A percentile compares a stretch with the other conserved stretches of the same genome.
Evolutionary conservation across 2,329 filamentous ascomycete species (phyloP).

Genomic region (Didymella arachidicola): DNA sequence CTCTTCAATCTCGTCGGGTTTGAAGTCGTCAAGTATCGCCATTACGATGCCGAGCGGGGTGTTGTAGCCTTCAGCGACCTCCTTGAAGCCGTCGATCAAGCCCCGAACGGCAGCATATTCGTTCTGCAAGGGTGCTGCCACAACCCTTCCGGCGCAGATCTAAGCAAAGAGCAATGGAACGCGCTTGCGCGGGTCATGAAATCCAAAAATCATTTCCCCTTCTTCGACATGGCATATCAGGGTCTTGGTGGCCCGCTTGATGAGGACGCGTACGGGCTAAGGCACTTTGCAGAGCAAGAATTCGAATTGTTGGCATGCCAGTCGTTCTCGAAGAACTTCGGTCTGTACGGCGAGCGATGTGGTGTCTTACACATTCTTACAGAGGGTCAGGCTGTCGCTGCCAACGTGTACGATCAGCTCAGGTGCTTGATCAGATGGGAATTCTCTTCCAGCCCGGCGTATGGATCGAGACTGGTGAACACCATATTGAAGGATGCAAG

Average conservation of each 20-base stretch:
- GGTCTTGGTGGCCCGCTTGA: not conserved
- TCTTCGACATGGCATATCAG: not conserved
- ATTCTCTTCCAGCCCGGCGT: not conserved
- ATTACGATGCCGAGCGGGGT: constrained; percentile 39
- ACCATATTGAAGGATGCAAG: not conserved
- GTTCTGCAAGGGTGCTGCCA: constrained; percentile 51
- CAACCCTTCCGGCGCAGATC: constrained; percentile 50
- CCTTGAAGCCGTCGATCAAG: constrained; percentile 30
- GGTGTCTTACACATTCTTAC: not conserved
- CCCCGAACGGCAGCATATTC: constrained; percentile 45
- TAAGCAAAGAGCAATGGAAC: constrained; percentile 44
- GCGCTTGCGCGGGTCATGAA: not conserved
- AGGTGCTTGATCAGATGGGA: not conserved
- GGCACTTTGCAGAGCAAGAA: not conserved
- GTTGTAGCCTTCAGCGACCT: constrained; percentile 39
- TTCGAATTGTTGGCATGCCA: not conserved
- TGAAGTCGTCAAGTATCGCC: constrained; percentile 37
- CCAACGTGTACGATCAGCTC: not conserved
- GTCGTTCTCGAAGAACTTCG: not conserved
- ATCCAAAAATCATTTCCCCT: not conserved
- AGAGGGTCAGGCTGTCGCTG: not conserved
- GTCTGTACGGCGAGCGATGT: not conserved
- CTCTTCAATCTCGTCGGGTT: constrained; percentile 45
- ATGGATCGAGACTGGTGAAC: not conserved
- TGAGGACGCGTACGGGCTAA: not conserved